Percentiles rank a stretch among this genome's conserved stretches.
Conservation (phyloP, 352 stramenopile genomes). For the Phytopythium chamaehyphon region DNA sequence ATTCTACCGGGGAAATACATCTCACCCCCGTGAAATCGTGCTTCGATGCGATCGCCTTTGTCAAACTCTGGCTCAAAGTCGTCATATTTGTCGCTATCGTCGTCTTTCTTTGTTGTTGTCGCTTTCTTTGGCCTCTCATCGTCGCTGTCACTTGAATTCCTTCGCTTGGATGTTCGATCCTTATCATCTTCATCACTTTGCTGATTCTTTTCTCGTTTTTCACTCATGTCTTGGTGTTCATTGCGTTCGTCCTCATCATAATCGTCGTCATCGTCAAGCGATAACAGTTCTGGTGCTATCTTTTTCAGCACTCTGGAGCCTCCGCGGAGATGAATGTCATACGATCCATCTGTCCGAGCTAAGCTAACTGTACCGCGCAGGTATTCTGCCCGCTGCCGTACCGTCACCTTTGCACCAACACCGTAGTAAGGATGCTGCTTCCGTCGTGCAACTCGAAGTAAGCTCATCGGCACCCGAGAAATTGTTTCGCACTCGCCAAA, state of each 20-base stretch:
- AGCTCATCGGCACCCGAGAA: slow-evolving; percentile 24
- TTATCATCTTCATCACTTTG: slow-evolving; percentile 9
- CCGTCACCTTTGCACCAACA: slow-evolving; percentile 36
- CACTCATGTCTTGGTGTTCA: slow-evolving; percentile 1
- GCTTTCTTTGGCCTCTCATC: slow-evolving; percentile 12
- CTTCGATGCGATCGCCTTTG: slow-evolving; percentile 55
- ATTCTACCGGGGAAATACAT: slow-evolving; percentile 51
- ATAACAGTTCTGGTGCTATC: slow-evolving; percentile 39
- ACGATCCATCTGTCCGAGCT: slow-evolving; percentile 45
- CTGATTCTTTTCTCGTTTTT: neutral
- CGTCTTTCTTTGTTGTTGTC: slow-evolving; percentile 14
- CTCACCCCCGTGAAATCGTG: slow-evolving; percentile 49
- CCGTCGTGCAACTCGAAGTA: slow-evolving; percentile 13
- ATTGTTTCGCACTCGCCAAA: slow-evolving; percentile 37
- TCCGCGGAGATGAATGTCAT: slow-evolving; percentile 39
- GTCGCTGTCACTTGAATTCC: slow-evolving; percentile 8
- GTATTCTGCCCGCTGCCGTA: slow-evolving; percentile 55
- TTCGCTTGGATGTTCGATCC: slow-evolving; percentile 8
- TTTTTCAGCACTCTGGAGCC: slow-evolving; percentile 23
- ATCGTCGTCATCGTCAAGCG: slow-evolving; percentile 35
- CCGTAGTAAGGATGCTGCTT: slow-evolving; percentile 28
- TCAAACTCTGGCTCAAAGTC: slow-evolving; percentile 48
- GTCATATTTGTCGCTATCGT: slow-evolving; percentile 14
- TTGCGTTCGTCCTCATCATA: slow-evolving; percentile 16
- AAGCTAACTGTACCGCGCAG: slow-evolving; percentile 33